These are phyloP conservation scores for Picochlorum sp. DNA, from an alignment of 139 green algal genomes.

Conservation along the genomic window DNA sequence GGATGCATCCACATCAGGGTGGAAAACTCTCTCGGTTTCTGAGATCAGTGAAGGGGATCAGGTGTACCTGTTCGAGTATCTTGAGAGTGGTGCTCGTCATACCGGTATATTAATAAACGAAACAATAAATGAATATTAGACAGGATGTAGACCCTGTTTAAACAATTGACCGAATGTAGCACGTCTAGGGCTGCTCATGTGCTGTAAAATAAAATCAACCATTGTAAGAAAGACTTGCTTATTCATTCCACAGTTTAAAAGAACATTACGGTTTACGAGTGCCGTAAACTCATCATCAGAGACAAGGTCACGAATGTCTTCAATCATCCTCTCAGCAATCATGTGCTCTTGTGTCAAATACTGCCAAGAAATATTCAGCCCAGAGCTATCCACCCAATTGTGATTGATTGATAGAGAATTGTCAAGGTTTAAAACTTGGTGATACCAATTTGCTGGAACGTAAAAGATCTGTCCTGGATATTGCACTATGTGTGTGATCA, in stretches of 20 bases:
- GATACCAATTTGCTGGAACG: slow-evolving; percentile 85
- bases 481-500: slow-evolving; percentile 47
- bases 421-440: slow-evolving; percentile 67
- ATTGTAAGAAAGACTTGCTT: slow-evolving; percentile 12
- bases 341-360: slow-evolving; percentile 37
- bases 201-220: background rate
- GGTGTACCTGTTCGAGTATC: slow-evolving; percentile 49
- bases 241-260: slow-evolving; percentile 46
- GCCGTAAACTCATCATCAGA: slow-evolving; percentile 51
- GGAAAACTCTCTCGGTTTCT: slow-evolving; percentile 57
- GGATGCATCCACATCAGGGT: slow-evolving; percentile 1
- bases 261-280: slow-evolving; percentile 59
- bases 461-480: slow-evolving; percentile 72
- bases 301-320: slow-evolving; percentile 49
- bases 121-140: slow-evolving; percentile 54
- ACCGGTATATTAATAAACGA: slow-evolving; percentile 76
- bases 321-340: slow-evolving; percentile 41
- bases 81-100: slow-evolving; percentile 51
- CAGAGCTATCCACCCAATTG: slow-evolving; percentile 72
- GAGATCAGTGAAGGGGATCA: slow-evolving; percentile 48
- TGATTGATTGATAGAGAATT: slow-evolving; percentile 76
- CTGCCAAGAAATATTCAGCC: slow-evolving; percentile 42
- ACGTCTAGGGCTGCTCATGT: background rate
- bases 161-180: background rate
- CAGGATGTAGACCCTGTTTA: background rate